Evolutionary conservation across 2,329 filamentous ascomycete genomes (phyloP).

Genomic region (Aureobasidium sp.): DNA sequence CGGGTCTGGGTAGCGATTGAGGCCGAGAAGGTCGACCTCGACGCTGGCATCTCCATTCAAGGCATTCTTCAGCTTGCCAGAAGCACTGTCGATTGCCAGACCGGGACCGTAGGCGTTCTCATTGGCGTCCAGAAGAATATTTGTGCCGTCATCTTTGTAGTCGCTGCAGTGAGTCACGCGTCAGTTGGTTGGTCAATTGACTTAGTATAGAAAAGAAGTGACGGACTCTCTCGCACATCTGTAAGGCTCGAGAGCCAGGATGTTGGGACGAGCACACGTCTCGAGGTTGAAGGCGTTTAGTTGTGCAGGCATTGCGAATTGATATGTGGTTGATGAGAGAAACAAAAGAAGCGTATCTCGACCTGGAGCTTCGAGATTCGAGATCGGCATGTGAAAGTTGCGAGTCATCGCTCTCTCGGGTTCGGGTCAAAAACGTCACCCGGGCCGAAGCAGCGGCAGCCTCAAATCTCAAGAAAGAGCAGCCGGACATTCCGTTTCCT

Average conservation of each 20-base stretch:
- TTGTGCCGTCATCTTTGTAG: constrained; percentile 97
- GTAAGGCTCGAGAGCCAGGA: constrained; percentile 44
- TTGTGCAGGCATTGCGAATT: neutral
- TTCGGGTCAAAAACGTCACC: neutral
- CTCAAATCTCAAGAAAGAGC: neutral
- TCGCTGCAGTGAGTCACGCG: constrained; percentile 42
- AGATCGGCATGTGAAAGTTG: constrained; percentile 7
- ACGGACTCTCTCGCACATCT: constrained; percentile 46
- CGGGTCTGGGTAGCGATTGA: constrained; percentile 94
- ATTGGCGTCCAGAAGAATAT: constrained; percentile 93
- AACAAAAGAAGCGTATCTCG: neutral
- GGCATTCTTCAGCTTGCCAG: constrained; percentile 40
- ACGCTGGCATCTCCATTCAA: constrained; percentile 39
- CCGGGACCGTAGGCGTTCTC: constrained; percentile 94
- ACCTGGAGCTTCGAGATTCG: neutral
- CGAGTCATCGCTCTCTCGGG: neutral
- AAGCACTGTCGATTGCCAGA: constrained; percentile 42
- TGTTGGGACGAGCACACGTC: constrained; percentile 44
- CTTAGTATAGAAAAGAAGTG: neutral
- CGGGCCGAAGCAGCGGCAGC: neutral
- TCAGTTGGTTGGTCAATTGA: neutral
- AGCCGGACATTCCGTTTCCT: neutral
- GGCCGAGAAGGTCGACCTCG: constrained; percentile 65
- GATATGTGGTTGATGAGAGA: neutral
- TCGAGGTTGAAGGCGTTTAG: constrained; percentile 36